Evolutionary conservation across 805 yeast genomes (phyloP), one percentile per base, ranked within the genome.

Genomic region (Candida argentea): DNA sequence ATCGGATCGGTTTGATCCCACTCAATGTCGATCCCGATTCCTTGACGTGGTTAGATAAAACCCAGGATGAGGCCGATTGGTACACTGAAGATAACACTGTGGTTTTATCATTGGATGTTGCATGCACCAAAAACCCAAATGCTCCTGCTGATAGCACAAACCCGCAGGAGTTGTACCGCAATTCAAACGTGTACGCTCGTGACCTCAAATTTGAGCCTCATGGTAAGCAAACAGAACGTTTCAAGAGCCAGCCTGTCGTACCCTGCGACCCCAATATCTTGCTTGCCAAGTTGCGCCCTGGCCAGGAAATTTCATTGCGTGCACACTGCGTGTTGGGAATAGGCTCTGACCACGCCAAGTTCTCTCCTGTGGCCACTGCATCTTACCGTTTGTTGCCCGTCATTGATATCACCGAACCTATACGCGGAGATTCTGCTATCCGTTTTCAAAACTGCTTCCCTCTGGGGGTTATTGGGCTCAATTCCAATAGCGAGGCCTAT

Each of bases 311-410:
- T 38, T 72, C 89, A 16, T 65, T 91, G 39, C 69, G 86, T 48
- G 94, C 81, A 32, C 95, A 86, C 58, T 91, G 96, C 52, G 66
- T 87, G 17, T 66, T 89, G 37, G 98, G 98, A 33, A 60, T 83
- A 40, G 98, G 96, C 29, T 58, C 85, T 23, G 98, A 91, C 54
- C 98, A 91, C 56, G 96, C 98, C 34, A 91, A 91, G 57, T 91
- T 84, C 52, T 85, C 96, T 5, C 98, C 98, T 4, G 98, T 91
- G 7, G 73, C 94, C 11, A 91, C 98, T 9, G 96, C 98, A 3
- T 83, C 95, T 9, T 91, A 91, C 60, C 72, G 98, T 57, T 66
- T 91, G 48, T 57, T 91, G 62, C 98, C 98, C 10, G 78, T 73
- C 15, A 87, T 87, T 42, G 76, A 80, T 37, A 85, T 91, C 30